These are phyloP conservation scores for Gentiana dahurica DNA, from an alignment of 257 asterid species.

Conservation along the genomic window DNA sequence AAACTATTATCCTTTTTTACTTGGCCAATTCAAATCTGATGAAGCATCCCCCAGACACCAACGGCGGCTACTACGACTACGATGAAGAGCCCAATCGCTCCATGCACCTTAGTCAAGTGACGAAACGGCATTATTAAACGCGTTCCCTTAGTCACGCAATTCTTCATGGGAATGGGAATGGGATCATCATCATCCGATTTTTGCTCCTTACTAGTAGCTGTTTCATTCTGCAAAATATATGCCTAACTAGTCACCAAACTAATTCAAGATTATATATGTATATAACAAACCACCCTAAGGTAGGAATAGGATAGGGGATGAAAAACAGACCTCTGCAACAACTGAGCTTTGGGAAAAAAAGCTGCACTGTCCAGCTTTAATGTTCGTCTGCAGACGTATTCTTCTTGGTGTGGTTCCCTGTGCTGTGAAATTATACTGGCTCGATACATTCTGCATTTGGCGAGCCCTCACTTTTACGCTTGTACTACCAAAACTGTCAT, in stretches of 20 bases:
- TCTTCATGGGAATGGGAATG: slow-evolving; percentile 7
- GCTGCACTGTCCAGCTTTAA: slow-evolving; percentile 43
- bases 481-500: slow-evolving; percentile 26
- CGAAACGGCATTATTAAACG: no score
- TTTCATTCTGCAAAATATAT: slow-evolving; percentile 40
- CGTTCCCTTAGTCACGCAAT: slow-evolving; percentile 3
- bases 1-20: no score
- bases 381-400: slow-evolving; percentile 41
- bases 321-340: slow-evolving; percentile 8
- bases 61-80: slow-evolving; percentile 27
- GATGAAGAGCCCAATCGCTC: slow-evolving; percentile 28
- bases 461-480: slow-evolving; percentile 53
- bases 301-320: slow-evolving; percentile 1
- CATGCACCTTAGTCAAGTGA: slow-evolving; percentile 35
- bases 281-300: no score
- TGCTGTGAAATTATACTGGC: slow-evolving; percentile 2
- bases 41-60: slow-evolving; percentile 21
- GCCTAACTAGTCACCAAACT: not conserved
- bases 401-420: slow-evolving; percentile 73
- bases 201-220: slow-evolving; percentile 7
- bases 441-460: slow-evolving; percentile 12
- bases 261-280: not conserved
- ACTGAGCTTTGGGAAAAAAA: slow-evolving; percentile 17
- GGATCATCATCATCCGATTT: not conserved
- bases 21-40: no score